Base-by-base conservation (phyloP, 1,284 basidiomycete genomes). In the Naganishia cerealis region DNA sequence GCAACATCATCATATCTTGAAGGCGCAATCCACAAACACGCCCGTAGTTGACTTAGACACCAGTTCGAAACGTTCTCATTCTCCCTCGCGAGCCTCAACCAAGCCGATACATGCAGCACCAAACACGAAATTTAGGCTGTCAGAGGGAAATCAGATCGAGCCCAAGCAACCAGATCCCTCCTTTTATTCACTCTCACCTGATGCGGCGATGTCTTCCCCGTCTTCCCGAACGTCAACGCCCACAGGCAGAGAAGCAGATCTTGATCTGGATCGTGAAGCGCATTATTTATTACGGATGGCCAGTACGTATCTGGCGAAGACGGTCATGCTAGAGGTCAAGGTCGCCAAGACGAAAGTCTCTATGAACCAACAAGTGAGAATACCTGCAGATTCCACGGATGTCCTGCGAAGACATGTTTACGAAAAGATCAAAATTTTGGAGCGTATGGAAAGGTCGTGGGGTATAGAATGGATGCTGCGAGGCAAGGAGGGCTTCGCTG, bases 381-480 rank as follows among this genome's bases (percentile, higher is more conserved):
- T 21, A 2, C 36, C 36, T 1, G 42, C 61, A 21, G 61, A 63
- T 26, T 42, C 29, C 24, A 52, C 50, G 18, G 50, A 63, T 54
- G 24, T 40, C 26, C 43, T 63, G 9, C 61, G 61, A 10, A 18
- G 21, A 39, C 50, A 63, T 33, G 61, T 63, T 6, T 42, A 54
- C 33, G 67, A 68, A 29, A 50, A 21, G 58, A 79, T 89, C 71
- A 81, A 85, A 12, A 79, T 84, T 2, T 79, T 92, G 65, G 82
- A 82, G 24, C 81, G 89, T 58, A 81, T 90, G 72, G 90, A 91
- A 77, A 84, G 87, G 53, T 84, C 88, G 7, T 91, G 90, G 90
- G 85, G 84, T 0, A 85, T 84, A 71, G 85, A 84, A 65, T 86
- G 79, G 72, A 77, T 73, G 39, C 24, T 56, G 7, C 57, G 67